Evolutionary conservation across 805 yeast species (phyloP).

Genomic region (Komagataella phaffii): DNA sequence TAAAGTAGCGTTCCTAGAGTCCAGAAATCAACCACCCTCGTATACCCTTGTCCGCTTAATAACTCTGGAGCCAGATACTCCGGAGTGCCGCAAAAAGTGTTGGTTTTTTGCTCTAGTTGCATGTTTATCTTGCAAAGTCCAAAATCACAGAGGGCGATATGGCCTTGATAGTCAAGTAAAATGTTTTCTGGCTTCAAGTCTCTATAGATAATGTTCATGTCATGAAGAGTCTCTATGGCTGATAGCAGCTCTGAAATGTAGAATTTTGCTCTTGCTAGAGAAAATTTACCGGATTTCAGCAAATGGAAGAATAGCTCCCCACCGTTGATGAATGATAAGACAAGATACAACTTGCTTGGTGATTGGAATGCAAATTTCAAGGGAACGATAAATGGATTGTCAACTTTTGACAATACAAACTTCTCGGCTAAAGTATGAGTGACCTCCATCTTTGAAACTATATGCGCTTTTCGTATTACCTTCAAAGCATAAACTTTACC

Average conservation of each 20-base stretch:
- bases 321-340: conserved; percentile 87
- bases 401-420: conserved; percentile 84
- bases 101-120: conserved; percentile 74
- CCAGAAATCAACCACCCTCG: conserved; percentile 98
- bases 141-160: conserved; percentile 93
- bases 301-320: conserved; percentile 93
- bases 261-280: conserved; percentile 79
- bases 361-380: conserved; percentile 91
- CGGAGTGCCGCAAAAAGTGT: conserved; percentile 96
- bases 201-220: conserved; percentile 83
- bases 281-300: conserved; percentile 82
- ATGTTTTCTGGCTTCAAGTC: conserved; percentile 96
- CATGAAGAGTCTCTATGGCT: conserved; percentile 87
- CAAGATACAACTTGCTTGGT: conserved; percentile 89
- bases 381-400: conserved; percentile 93
- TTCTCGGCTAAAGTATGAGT: conserved; percentile 95
- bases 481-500: conserved; percentile 89
- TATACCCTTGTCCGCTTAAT: conserved; percentile 83
- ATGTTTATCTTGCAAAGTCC: conserved; percentile 93
- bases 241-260: conserved; percentile 90
- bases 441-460: conserved; percentile 88
- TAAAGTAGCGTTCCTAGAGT: conserved; percentile 86
- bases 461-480: conserved; percentile 87
- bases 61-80: conserved; percentile 95
- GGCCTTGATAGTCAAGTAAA: conserved; percentile 89